phyloP scores from a whole-genome alignment of 83 land plant species.

The Picea mariana region DNA sequence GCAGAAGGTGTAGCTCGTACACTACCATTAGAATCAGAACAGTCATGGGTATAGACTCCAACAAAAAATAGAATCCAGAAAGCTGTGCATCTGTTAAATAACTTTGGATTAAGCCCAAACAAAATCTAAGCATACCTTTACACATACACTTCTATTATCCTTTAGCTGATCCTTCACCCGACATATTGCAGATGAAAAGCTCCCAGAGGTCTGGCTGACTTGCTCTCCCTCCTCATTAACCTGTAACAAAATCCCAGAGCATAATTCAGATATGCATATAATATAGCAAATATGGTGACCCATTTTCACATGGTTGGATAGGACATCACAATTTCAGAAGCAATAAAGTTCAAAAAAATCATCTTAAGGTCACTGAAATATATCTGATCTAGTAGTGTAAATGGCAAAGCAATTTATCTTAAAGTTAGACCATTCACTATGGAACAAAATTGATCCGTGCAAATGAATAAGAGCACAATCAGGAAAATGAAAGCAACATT shows the following conservation, averaged over 20 bases:
- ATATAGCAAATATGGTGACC: no score
- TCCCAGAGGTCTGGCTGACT: not conserved
- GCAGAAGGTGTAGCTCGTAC: not conserved
- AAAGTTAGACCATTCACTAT: no score
- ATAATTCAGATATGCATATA: no score
- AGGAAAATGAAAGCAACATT: no score
- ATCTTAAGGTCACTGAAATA: no score
- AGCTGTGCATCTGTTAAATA: not conserved
- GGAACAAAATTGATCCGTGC: no score
- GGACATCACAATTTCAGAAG: no score
- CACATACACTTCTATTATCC: slow-evolving; percentile 3
- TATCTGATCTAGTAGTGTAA: no score
- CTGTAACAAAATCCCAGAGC: not conserved
- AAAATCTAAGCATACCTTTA: slow-evolving; percentile 11
- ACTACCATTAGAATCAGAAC: not conserved
- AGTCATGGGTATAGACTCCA: not conserved
- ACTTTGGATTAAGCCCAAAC: not conserved
- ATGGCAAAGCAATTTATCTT: no score
- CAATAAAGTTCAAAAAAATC: no score
- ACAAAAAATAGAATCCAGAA: not conserved
- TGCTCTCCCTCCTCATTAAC: slow-evolving; percentile 11
- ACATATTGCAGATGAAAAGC: not conserved
- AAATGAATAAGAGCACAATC: no score
- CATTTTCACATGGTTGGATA: no score
- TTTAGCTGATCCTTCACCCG: not conserved